These are phyloP conservation scores for Vittaforma corneae DNA, from an alignment of 371 early-diverging fungal species.

Conservation along the genomic window DNA sequence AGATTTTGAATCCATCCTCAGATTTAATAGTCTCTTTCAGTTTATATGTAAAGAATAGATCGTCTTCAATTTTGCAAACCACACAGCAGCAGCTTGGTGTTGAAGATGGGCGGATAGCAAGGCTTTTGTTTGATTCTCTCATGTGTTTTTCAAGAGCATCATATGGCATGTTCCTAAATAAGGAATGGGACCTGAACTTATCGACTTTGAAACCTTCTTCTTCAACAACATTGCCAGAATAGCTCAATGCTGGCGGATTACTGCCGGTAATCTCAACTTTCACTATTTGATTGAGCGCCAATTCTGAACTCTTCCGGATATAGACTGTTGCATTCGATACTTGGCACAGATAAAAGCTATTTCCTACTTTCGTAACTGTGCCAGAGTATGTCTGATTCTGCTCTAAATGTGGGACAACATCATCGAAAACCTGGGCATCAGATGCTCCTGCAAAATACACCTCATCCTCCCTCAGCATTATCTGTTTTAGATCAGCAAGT, in stretches of 20 bases:
- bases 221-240: slow-evolving; percentile 22
- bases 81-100: background rate
- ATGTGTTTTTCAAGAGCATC: slow-evolving; percentile 20
- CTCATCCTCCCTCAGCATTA: background rate
- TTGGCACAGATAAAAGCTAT: slow-evolving; percentile 23
- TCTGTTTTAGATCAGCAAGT: background rate
- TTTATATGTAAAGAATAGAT: slow-evolving; percentile 14
- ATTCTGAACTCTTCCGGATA: slow-evolving; percentile 15
- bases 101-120: slow-evolving; percentile 10
- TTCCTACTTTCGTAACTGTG: slow-evolving; percentile 21
- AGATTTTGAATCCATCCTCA: slow-evolving; percentile 8
- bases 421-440: slow-evolving; percentile 39
- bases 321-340: slow-evolving; percentile 19
- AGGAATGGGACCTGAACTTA: slow-evolving; percentile 27
- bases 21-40: slow-evolving; percentile 7
- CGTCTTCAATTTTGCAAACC: background rate
- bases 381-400: slow-evolving; percentile 23
- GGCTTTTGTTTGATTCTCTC: background rate
- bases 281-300: slow-evolving; percentile 35
- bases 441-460: slow-evolving; percentile 30
- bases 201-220: background rate
- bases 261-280: slow-evolving; percentile 24
- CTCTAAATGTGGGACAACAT: slow-evolving; percentile 14
- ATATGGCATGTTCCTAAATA: slow-evolving; percentile 20
- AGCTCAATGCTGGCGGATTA: slow-evolving; percentile 21